These are phyloP conservation scores for Penicillium decumbens DNA, from an alignment of 2,329 filamentous ascomycete genomes.

Conservation along the genomic window DNA sequence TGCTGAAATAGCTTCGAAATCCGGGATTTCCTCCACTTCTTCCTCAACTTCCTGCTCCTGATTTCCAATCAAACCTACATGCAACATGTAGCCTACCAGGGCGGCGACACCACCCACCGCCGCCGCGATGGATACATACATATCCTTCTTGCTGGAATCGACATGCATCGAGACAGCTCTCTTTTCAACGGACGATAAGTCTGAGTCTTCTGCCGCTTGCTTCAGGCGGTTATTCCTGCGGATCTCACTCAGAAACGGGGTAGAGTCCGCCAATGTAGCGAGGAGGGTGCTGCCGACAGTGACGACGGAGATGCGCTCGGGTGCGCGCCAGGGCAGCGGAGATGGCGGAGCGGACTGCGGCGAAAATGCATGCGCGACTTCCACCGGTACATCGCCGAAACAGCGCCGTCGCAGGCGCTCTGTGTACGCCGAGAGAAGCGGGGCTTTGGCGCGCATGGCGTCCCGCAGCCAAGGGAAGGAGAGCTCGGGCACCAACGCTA, in stretches of 20 bases:
- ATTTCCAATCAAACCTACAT: slow-evolving; percentile 26
- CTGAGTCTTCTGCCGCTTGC: slow-evolving; percentile 27
- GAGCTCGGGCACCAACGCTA: slow-evolving; percentile 63
- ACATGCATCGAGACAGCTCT: slow-evolving; percentile 23
- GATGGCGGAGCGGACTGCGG: slow-evolving; percentile 14
- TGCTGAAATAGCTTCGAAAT: slow-evolving; percentile 2
- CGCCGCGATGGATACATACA: slow-evolving; percentile 34
- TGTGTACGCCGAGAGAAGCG: slow-evolving; percentile 44
- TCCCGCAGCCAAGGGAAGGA: slow-evolving; percentile 60
- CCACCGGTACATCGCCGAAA: slow-evolving; percentile 32
- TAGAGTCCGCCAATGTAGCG: slow-evolving; percentile 34
- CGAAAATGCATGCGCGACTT: slow-evolving; percentile 23
- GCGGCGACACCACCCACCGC: slow-evolving; percentile 34
- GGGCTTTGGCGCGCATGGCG: slow-evolving; percentile 50
- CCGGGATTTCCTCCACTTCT: slow-evolving; percentile 9
- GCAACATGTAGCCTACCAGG: slow-evolving; percentile 36
- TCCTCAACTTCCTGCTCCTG: slow-evolving; percentile 6
- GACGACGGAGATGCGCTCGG: slow-evolving; percentile 29
- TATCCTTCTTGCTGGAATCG: slow-evolving; percentile 29
- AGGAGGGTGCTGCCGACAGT: slow-evolving; percentile 35
- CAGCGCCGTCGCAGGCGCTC: slow-evolving; percentile 36
- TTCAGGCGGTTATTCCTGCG: slow-evolving; percentile 38
- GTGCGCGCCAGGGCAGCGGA: slow-evolving; percentile 35
- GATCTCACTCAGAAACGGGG: slow-evolving; percentile 35
- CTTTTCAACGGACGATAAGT: slow-evolving; percentile 25